phyloP scores from a whole-genome alignment of 129 eudicot genomes.

The Lonicera japonica region DNA sequence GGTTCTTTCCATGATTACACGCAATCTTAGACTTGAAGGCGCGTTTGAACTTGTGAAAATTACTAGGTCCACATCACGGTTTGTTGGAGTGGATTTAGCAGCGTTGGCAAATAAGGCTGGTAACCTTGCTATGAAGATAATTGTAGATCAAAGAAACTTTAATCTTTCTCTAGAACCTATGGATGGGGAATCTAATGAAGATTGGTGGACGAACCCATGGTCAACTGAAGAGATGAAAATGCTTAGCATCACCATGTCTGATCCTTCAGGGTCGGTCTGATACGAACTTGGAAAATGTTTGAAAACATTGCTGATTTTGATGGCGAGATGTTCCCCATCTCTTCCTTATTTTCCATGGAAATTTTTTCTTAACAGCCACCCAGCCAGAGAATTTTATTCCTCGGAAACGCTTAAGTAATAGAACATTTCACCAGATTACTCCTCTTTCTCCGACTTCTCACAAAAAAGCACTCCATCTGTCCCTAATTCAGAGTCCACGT shows the following conservation, averaged over 20 bases:
- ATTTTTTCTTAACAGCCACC: too few relatives aligned
- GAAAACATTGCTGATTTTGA: slow-evolving; percentile 62
- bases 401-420: too few relatives aligned
- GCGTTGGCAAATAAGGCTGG: slow-evolving; percentile 67
- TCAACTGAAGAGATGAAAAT: slow-evolving; percentile 64
- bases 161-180: slow-evolving; percentile 29
- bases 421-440: too few relatives aligned
- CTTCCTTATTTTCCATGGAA: too few relatives aligned
- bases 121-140: slow-evolving; percentile 61
- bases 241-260: slow-evolving; percentile 65
- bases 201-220: slow-evolving; percentile 74
- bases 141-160: slow-evolving; percentile 45
- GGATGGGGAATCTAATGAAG: slow-evolving; percentile 25
- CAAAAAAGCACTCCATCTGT: too few relatives aligned
- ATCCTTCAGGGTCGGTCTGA: too few relatives aligned
- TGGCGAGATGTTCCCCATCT: too few relatives aligned
- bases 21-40: slow-evolving; percentile 55
- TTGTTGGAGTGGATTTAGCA: slow-evolving; percentile 77
- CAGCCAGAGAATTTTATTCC: too few relatives aligned
- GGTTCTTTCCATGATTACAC: slow-evolving; percentile 62
- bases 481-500: too few relatives aligned
- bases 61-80: slow-evolving; percentile 69
- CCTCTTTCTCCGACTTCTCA: too few relatives aligned
- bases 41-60: slow-evolving; percentile 55
- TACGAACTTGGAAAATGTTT: too few relatives aligned